phyloP scores from a whole-genome alignment of 1,284 basidiomycete genomes.

The Ustilago vetiveriae region DNA sequence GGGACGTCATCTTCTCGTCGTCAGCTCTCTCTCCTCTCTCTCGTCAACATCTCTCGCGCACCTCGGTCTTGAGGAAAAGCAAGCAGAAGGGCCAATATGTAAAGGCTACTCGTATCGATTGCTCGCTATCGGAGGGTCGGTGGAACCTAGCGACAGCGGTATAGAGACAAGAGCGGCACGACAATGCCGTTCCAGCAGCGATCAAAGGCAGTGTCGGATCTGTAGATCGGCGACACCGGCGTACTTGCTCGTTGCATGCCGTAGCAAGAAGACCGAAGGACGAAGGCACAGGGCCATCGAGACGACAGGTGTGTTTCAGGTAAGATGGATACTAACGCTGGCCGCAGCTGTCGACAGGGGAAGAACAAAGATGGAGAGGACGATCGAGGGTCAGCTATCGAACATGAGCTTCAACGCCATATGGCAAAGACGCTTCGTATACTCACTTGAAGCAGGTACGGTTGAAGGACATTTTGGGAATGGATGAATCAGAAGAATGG shows the following conservation, averaged over 20 bases:
- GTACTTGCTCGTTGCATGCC: not conserved
- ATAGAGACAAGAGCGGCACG: too few relatives aligned
- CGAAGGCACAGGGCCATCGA: too few relatives aligned
- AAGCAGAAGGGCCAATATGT: not conserved
- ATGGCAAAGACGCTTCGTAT: too few relatives aligned
- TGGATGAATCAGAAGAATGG: constrained; percentile 2
- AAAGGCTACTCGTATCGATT: not conserved
- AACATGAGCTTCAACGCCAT: too few relatives aligned
- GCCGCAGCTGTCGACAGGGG: constrained; percentile 46
- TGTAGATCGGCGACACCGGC: too few relatives aligned
- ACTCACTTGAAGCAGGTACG: constrained; percentile 59
- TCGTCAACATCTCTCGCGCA: constrained; percentile 21
- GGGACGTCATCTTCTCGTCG: constrained; percentile 46
- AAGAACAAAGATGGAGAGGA: not conserved
- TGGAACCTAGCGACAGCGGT: too few relatives aligned
- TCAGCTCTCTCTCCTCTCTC: constrained; percentile 49
- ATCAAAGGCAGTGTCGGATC: too few relatives aligned
- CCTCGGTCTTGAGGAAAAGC: constrained; percentile 12
- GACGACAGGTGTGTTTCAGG: constrained; percentile 9
- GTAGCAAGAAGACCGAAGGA: too few relatives aligned
- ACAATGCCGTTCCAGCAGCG: too few relatives aligned
- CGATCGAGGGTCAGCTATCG: too few relatives aligned
- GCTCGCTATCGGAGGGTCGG: not conserved
- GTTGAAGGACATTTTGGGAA: constrained; percentile 43
- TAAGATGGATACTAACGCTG: constrained; percentile 46